phyloP scores from a whole-genome alignment of 148 eudicot genomes.

The Selenicereus undatus region DNA sequence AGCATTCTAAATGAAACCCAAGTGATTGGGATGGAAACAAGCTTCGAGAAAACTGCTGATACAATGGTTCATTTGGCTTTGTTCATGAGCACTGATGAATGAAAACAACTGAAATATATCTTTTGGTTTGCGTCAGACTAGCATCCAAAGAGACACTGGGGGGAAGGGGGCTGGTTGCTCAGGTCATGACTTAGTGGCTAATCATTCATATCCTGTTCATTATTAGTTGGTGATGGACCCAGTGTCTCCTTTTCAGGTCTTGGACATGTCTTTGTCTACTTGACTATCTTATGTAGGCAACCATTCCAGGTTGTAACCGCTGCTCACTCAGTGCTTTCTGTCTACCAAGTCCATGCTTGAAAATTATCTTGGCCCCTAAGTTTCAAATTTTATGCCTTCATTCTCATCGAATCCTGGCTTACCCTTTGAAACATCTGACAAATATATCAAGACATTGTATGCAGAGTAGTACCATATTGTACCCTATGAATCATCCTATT shows the following conservation, averaged over 20 bases:
- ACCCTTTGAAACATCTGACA: not conserved
- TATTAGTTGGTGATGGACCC: too few species aligned
- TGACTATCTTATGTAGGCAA: conserved; percentile 4
- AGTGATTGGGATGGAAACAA: not conserved
- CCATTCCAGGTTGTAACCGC: not conserved
- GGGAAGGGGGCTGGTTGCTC: not conserved
- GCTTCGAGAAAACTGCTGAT: not conserved
- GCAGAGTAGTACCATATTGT: too few species aligned
- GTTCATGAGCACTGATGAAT: not conserved
- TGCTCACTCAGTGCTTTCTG: not conserved
- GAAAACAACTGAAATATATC: not conserved
- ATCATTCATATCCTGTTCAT: not conserved
- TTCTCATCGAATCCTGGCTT: not conserved
- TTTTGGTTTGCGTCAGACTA: not conserved
- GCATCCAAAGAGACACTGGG: not conserved
- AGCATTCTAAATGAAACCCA: not conserved
- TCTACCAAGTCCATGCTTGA: not conserved
- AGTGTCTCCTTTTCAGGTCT: too few species aligned
- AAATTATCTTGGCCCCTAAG: not conserved
- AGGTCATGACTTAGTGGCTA: too few species aligned
- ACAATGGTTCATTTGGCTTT: not conserved
- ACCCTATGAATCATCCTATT: too few species aligned
- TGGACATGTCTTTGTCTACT: not conserved
- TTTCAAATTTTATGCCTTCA: not conserved
- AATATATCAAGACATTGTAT: too few species aligned